Percentiles rank a stretch among this genome's conserved stretches.
These are phyloP conservation scores for Bolboschoenoplectus hybrid DNA, from an alignment of 202 grass and related monocot genomes.

Conservation along the genomic window DNA sequence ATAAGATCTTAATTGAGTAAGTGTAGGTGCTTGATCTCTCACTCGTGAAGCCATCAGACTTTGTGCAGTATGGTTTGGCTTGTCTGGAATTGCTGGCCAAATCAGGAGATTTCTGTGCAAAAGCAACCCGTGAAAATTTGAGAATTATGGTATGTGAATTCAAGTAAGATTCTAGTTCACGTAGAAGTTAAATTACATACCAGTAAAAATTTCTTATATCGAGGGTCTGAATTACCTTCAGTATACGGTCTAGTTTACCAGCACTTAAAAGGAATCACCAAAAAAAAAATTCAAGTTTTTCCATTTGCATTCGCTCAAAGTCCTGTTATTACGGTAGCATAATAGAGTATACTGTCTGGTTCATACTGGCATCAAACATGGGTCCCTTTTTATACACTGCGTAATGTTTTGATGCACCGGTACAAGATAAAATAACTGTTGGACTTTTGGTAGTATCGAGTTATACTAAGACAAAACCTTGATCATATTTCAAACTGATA, in stretches of 20 bases:
- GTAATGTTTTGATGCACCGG: not conserved
- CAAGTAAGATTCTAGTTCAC: not conserved
- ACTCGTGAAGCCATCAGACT: conserved; percentile 69
- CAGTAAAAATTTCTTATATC: not conserved
- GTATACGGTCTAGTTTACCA: not conserved
- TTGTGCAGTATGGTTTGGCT: conserved; percentile 77
- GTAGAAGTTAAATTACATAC: not conserved
- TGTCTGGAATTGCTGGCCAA: conserved; percentile 75
- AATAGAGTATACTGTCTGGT: not conserved
- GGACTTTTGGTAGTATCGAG: not conserved
- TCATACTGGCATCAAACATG: not conserved
- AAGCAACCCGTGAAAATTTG: conserved; percentile 61
- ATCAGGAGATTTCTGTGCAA: conserved; percentile 71
- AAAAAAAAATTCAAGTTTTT: not conserved
- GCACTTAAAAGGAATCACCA: not conserved
- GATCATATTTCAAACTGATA: conserved; percentile 8
- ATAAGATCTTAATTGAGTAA: conserved; percentile 35
- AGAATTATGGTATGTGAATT: conserved; percentile 75
- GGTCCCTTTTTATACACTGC: not conserved
- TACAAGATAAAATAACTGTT: not conserved
- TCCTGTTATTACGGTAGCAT: not conserved
- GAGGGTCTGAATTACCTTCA: not conserved
- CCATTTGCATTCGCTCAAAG: not conserved
- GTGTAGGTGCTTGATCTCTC: conserved; percentile 90
- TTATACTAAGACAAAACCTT: conserved; percentile 26